phyloP scores from a whole-genome alignment of 352 stramenopile genomes.

The Phytophthora aleatoria region DNA sequence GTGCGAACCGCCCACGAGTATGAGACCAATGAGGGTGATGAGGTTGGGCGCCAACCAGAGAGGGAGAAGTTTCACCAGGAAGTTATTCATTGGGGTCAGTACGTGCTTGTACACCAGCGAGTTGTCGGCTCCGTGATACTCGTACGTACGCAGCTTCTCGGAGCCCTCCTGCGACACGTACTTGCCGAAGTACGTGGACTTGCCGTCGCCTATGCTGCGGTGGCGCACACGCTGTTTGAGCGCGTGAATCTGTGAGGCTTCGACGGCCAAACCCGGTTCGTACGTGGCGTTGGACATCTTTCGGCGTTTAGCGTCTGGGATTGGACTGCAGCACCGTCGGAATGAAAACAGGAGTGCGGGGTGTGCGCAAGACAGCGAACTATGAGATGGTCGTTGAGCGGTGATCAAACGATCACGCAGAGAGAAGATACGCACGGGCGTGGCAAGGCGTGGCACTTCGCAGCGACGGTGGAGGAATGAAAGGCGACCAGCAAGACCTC shows the following conservation, averaged over 20 bases:
- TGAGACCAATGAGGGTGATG: conserved; percentile 77
- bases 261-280: conserved; percentile 15
- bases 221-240: conserved; percentile 78
- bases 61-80: conserved; percentile 72
- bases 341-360: not conserved
- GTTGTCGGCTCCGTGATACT: conserved; percentile 87
- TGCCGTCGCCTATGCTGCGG: conserved; percentile 67
- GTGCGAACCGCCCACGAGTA: conserved; percentile 70
- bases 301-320: not conserved
- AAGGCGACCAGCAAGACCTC: conserved; percentile 10
- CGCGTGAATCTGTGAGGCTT: conserved; percentile 39
- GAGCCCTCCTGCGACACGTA: conserved; percentile 87
- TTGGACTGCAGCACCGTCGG: not conserved
- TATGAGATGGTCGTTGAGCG: conserved; percentile 9
- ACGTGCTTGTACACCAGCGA: conserved; percentile 89
- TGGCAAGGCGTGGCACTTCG: not conserved
- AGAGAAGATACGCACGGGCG: not conserved
- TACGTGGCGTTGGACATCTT: conserved; percentile 22
- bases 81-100: conserved; percentile 88
- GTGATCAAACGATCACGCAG: not conserved
- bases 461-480: conserved; percentile 19
- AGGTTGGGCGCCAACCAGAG: conserved; percentile 85
- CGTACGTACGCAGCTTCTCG: conserved; percentile 85
- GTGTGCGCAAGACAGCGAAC: conserved; percentile 7
- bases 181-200: conserved; percentile 90